Conservation (phyloP, 306 rosid species). For the Mimosa bimucronata region DNA sequence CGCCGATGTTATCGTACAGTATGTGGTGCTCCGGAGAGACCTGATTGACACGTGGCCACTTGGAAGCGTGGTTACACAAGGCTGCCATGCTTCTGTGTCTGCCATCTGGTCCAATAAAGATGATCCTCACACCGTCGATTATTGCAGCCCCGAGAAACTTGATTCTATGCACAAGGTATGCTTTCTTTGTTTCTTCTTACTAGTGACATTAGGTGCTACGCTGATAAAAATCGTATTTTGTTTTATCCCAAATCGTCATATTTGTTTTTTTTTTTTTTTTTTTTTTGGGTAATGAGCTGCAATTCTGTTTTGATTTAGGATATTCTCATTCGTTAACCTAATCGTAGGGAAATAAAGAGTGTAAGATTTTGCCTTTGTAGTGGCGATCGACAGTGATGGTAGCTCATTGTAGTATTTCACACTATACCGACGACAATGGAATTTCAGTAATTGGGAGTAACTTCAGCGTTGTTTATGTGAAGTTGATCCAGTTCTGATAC, state of each 20-base stretch:
- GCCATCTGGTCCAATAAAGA: constrained; percentile 65
- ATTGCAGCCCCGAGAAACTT: constrained; percentile 57
- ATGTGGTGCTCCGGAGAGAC: constrained; percentile 81
- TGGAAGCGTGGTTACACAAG: constrained; percentile 71
- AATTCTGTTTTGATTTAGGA: not conserved
- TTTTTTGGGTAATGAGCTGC: not conserved
- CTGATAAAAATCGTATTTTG: not conserved
- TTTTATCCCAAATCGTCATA: not conserved
- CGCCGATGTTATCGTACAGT: constrained; percentile 59
- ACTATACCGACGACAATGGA: not conserved
- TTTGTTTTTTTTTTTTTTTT: not conserved
- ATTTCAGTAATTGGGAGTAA: no score
- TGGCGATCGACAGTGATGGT: not conserved
- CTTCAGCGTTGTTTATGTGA: not conserved
- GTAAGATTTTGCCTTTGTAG: not conserved
- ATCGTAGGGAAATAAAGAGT: not conserved
- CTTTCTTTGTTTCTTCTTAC: not conserved
- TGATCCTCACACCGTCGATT: constrained; percentile 52
- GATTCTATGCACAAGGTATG: constrained; percentile 73
- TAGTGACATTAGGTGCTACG: not conserved
- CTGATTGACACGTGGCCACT: constrained; percentile 74
- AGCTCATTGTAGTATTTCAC: not conserved
- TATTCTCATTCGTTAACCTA: not conserved
- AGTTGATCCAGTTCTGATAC: not conserved
- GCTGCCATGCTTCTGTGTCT: constrained; percentile 74